These are phyloP conservation scores for Macadamia tetraphylla DNA, from an alignment of 164 flowering plant genomes.

Conservation along the genomic window DNA sequence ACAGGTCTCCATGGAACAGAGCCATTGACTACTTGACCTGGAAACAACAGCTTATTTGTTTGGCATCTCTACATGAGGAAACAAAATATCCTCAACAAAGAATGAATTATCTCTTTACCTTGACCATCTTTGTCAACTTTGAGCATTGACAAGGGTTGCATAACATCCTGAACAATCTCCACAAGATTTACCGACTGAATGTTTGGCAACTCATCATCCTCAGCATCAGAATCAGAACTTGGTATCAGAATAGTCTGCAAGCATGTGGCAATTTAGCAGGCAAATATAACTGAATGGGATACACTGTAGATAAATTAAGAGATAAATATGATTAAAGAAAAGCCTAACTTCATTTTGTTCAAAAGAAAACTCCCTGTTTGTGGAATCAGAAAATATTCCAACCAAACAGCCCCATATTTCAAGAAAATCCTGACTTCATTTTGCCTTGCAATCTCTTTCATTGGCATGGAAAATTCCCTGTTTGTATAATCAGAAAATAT, in stretches of 20 bases:
- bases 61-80: conserved; percentile 3
- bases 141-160: conserved; percentile 38
- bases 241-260: conserved; percentile 23
- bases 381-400: too few relatives aligned
- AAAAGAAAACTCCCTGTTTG: too few relatives aligned
- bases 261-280: background rate
- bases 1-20: conserved; percentile 58
- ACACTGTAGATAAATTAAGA: background rate
- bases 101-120: conserved; percentile 26
- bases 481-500: background rate
- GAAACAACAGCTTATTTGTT: conserved; percentile 2
- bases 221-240: conserved; percentile 70
- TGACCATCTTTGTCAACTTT: conserved; percentile 37
- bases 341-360: background rate
- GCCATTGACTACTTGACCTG: conserved; percentile 32
- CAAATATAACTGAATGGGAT: background rate
- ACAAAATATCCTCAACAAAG: background rate
- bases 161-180: conserved; percentile 35
- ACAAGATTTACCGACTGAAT: conserved; percentile 17
- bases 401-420: too few relatives aligned
- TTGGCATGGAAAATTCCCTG: too few relatives aligned
- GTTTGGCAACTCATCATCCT: conserved; percentile 25
- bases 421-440: background rate
- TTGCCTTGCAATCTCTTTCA: background rate
- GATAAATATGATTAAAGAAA: background rate